Conservation (phyloP, 148 eudicot species). For the Cornus controversa region DNA sequence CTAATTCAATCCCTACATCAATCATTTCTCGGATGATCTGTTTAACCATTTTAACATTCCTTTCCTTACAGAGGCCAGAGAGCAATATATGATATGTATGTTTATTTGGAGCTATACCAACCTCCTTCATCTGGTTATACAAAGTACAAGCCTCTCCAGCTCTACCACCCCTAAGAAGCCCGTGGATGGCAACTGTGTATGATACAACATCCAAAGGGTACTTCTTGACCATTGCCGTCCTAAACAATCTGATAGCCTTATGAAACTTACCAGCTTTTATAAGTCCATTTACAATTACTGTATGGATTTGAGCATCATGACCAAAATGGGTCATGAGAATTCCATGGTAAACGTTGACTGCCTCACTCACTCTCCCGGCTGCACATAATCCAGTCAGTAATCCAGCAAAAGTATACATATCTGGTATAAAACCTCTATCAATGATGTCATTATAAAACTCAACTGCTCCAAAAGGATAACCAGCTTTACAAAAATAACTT, state of each 20-base stretch:
- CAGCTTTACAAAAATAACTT: conserved; percentile 53
- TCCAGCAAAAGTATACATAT: conserved; percentile 49
- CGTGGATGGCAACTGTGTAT: conserved; percentile 40
- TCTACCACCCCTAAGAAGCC: conserved; percentile 38
- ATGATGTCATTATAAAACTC: conserved; percentile 44
- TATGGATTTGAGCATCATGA: conserved; percentile 45
- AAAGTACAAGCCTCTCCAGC: conserved; percentile 38
- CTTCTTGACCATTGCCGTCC: conserved; percentile 27
- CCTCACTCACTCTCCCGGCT: conserved; percentile 30
- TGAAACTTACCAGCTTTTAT: conserved; percentile 33
- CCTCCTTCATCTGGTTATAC: conserved; percentile 46
- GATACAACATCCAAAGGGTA: conserved; percentile 45
- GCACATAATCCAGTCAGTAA: conserved; percentile 40
- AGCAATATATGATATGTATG: conserved; percentile 34
- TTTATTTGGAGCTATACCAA: conserved; percentile 36
- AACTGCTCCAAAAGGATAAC: conserved; percentile 41
- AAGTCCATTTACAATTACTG: conserved; percentile 36
- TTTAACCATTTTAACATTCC: conserved; percentile 33
- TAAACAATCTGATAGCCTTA: conserved; percentile 36
- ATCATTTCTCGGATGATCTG: conserved; percentile 38
- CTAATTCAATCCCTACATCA: conserved; percentile 29
- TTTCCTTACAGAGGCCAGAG: conserved; percentile 38
- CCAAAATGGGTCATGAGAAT: conserved; percentile 23
- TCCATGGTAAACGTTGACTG: conserved; percentile 41
- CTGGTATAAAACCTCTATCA: conserved; percentile 36